Conservation (phyloP, 805 yeast genomes). For the Nematodospora valgi region DNA sequence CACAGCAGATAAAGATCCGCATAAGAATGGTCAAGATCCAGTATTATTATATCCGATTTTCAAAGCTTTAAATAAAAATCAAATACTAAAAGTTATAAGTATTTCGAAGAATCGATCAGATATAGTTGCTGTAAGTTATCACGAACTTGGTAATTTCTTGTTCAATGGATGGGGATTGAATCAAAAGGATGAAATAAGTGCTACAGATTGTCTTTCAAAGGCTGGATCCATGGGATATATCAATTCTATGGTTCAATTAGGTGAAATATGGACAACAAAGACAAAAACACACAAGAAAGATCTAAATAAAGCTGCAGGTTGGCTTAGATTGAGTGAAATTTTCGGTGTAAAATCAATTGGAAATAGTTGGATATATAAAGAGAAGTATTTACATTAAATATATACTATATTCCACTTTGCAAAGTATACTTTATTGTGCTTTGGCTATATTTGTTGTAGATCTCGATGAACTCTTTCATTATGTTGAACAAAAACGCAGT, state of each 20-base stretch:
- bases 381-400: constrained; percentile 43
- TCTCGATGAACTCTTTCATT: constrained; percentile 30
- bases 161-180: constrained; percentile 54
- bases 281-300: constrained; percentile 57
- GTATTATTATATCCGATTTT: constrained; percentile 20
- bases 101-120: constrained; percentile 39
- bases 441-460: constrained; percentile 12
- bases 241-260: constrained; percentile 68
- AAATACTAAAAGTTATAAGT: constrained; percentile 24
- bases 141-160: constrained; percentile 59
- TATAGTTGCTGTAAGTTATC: constrained; percentile 48
- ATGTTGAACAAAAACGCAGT: constrained; percentile 27
- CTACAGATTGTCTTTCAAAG: constrained; percentile 56
- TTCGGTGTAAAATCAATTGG: constrained; percentile 62
- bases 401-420: constrained; percentile 10
- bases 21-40: constrained; percentile 25
- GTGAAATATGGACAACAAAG: constrained; percentile 62
- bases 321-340: constrained; percentile 63
- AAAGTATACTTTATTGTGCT: constrained; percentile 10
- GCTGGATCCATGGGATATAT: constrained; percentile 66
- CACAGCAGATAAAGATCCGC: constrained; percentile 12
- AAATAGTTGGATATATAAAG: constrained; percentile 72
- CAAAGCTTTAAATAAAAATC: constrained; percentile 18
- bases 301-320: constrained; percentile 58
- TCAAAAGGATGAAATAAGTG: constrained; percentile 51